A percentile compares a stretch with the other conserved stretches of the same genome.
These are phyloP conservation scores for Sporothrix humicola DNA, from an alignment of 2,329 filamentous ascomycete species.

Conservation along the genomic window DNA sequence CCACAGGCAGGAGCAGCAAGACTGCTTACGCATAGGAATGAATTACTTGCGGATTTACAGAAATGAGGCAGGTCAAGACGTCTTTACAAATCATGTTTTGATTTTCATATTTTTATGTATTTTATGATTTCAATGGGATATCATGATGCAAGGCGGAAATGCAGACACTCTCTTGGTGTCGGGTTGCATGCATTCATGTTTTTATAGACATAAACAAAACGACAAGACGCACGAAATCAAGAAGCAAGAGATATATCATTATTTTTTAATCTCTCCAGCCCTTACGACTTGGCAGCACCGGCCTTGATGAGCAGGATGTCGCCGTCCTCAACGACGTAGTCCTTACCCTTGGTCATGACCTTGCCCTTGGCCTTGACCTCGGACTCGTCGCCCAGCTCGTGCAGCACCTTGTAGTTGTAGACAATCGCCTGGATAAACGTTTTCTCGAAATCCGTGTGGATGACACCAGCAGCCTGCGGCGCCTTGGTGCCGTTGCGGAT, in stretches of 20 bases:
- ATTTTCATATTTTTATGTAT: no score
- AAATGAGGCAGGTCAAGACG: no score
- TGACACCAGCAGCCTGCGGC: conserved; percentile 96
- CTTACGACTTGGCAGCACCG: conserved; percentile 70
- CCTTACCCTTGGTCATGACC: conserved; percentile 98
- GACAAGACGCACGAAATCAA: no score
- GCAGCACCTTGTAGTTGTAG: conserved; percentile 83
- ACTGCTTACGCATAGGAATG: no score
- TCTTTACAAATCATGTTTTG: background rate
- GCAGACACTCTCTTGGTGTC: background rate
- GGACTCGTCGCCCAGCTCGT: conserved; percentile 86
- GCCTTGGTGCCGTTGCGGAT: conserved; percentile 95
- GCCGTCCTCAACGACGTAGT: conserved; percentile 87
- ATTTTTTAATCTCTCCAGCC: conserved; percentile 50
- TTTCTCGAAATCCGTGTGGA: conserved; percentile 98
- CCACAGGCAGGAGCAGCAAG: no score
- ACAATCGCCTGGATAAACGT: conserved; percentile 97
- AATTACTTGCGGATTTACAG: background rate
- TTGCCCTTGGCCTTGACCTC: conserved; percentile 91
- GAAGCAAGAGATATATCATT: background rate
- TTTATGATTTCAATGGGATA: background rate
- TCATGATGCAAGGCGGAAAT: background rate
- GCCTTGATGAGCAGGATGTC: conserved; percentile 88
- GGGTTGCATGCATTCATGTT: background rate
- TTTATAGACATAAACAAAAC: background rate